Percentiles rank a stretch among this genome's conserved stretches.
phyloP scores from a whole-genome alignment of 1,139 yeast species.

The Lodderomyces oxycetoniae region DNA sequence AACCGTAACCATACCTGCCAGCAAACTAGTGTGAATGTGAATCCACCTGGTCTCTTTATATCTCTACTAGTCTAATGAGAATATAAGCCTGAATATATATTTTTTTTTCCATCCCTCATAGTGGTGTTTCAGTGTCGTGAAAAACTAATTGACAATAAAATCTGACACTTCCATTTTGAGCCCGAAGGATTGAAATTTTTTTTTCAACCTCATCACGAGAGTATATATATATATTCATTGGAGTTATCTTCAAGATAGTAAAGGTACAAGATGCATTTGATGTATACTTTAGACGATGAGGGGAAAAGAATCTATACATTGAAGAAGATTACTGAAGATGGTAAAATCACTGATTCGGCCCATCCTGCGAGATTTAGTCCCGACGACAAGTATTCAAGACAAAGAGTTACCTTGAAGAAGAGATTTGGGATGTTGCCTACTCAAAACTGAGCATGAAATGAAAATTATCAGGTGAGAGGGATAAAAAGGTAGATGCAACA shows the following conservation, averaged over 20 bases:
- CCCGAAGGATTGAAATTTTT: no score
- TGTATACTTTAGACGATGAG: conserved; percentile 92
- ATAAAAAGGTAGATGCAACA: no score
- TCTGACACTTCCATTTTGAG: no score
- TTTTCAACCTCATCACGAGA: conserved; percentile 5
- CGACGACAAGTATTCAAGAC: conserved; percentile 98
- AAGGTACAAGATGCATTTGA: conserved; percentile 74
- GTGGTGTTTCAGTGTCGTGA: not conserved
- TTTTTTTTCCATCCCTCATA: conserved; percentile 1
- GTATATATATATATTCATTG: not conserved
- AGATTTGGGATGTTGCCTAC: conserved; percentile 88
- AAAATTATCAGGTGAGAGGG: no score
- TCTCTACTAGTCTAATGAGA: no score
- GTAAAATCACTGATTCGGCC: conserved; percentile 97
- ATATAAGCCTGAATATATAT: not conserved
- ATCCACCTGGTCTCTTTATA: no score
- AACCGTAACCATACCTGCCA: conserved; percentile 5
- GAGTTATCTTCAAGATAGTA: not conserved
- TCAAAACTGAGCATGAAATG: no score
- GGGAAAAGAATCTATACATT: conserved; percentile 96
- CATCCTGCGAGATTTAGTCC: conserved; percentile 99
- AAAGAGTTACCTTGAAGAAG: conserved; percentile 96
- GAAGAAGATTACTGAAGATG: conserved; percentile 71
- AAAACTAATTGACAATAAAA: not conserved
- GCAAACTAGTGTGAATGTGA: no score